Evolutionary conservation across 2,329 filamentous ascomycete genomes (phyloP).

Genomic region (Aurifilum marmelostoma): DNA sequence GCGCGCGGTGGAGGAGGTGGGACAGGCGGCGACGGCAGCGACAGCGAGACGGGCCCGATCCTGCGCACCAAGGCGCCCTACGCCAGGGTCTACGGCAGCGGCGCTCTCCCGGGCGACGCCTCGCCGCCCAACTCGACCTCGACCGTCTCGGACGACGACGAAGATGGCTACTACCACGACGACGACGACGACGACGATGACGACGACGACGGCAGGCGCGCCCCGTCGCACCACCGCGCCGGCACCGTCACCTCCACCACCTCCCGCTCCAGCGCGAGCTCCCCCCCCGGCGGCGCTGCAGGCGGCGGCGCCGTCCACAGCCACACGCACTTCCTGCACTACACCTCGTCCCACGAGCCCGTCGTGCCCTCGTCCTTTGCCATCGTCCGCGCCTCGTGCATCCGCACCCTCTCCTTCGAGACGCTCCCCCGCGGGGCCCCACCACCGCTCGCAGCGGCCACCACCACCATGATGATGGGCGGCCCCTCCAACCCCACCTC

Average conservation of each 20-base stretch:
- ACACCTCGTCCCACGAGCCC: constrained; percentile 70
- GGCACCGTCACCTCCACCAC: constrained; percentile 49
- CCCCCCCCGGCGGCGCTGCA: constrained; percentile 46
- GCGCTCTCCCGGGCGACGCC: constrained; percentile 41
- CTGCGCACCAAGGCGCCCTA: constrained; percentile 64
- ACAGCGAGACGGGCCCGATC: constrained; percentile 53
- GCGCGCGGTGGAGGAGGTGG: constrained; percentile 7
- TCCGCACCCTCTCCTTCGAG: constrained; percentile 69
- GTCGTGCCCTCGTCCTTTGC: constrained; percentile 65
- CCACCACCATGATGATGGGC: background rate
- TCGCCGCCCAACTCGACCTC: constrained; percentile 57
- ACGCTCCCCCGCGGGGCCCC: constrained; percentile 59
- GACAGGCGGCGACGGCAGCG: constrained; percentile 29
- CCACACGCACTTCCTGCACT: constrained; percentile 68
- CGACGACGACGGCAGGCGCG: constrained; percentile 35
- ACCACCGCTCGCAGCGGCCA: constrained; percentile 41
- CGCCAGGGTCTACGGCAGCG: constrained; percentile 58
- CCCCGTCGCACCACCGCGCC: constrained; percentile 42
- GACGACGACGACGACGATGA: constrained; percentile 51
- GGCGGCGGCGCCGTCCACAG: constrained; percentile 43
- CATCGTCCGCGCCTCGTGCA: constrained; percentile 67
- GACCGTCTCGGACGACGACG: constrained; percentile 57
- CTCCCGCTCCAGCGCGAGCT: constrained; percentile 58
- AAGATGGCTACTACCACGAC: no score
- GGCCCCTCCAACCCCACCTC: constrained; percentile 30